Percentiles rank a stretch among this genome's conserved stretches.
Evolutionary conservation across 305 asterid genomes (phyloP).

Genomic region (Nicotiana rustica): DNA sequence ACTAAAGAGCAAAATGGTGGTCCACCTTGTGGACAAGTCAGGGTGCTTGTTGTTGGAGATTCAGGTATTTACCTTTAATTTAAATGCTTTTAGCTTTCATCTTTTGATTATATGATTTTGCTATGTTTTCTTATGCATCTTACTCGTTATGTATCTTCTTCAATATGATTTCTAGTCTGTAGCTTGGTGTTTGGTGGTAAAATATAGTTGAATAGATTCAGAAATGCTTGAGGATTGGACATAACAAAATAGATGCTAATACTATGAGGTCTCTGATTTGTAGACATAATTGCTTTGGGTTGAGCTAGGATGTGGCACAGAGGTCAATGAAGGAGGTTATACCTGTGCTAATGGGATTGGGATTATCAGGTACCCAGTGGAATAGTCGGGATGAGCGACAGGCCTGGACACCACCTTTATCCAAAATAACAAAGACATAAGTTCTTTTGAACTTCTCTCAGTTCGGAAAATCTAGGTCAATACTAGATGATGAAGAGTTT

Average conservation of each 20-base stretch:
- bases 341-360: neutral
- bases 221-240: neutral
- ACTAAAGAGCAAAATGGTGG: constrained; percentile 70
- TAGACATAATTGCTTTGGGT: neutral
- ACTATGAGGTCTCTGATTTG: neutral
- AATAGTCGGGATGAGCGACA: neutral
- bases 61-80: constrained; percentile 44
- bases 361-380: neutral
- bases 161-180: neutral
- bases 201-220: neutral
- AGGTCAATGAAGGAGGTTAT: neutral
- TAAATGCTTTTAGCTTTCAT: neutral
- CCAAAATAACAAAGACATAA: neutral
- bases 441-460: neutral
- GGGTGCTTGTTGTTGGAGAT: constrained; percentile 87
- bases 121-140: neutral
- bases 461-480: neutral
- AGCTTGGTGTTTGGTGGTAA: constrained; percentile 5
- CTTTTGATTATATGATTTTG: neutral
- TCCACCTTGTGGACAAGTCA: constrained; percentile 92
- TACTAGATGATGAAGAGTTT: neutral
- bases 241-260: neutral
- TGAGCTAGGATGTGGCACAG: neutral
- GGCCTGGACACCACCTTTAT: neutral
- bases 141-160: constrained; percentile 10